These are phyloP conservation scores for Phytophthora pisi DNA, from an alignment of 352 stramenopile genomes.

Conservation along the genomic window DNA sequence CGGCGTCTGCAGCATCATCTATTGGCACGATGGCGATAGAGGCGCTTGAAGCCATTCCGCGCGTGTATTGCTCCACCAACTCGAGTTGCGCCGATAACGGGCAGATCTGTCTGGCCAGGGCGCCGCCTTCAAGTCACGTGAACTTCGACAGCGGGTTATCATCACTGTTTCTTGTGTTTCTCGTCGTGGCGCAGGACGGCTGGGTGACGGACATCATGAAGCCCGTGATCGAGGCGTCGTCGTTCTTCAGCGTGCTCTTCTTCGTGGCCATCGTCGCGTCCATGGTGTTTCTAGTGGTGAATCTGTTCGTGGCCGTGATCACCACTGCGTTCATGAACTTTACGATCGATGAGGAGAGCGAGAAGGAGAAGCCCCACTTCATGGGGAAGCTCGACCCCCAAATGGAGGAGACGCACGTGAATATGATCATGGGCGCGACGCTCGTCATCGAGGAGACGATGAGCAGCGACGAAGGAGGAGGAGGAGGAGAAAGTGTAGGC, in stretches of 20 bases:
- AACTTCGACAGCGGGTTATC: constrained; percentile 80
- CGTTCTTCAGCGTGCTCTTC: constrained; percentile 58
- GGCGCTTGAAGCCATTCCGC: constrained; percentile 44
- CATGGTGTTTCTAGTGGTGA: constrained; percentile 86
- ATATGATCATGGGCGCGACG: constrained; percentile 82
- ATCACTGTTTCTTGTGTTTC: constrained; percentile 78
- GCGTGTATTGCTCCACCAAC: constrained; percentile 57
- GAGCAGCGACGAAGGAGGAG: constrained; percentile 9
- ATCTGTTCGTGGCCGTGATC: constrained; percentile 84
- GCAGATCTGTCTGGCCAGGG: constrained; percentile 42
- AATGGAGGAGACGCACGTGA: constrained; percentile 77
- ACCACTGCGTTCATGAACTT: constrained; percentile 88
- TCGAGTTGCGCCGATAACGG: constrained; percentile 41
- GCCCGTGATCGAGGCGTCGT: constrained; percentile 70
- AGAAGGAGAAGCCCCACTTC: constrained; percentile 37
- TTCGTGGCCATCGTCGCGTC: constrained; percentile 75
- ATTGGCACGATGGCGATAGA: constrained; percentile 21
- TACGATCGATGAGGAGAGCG: constrained; percentile 55
- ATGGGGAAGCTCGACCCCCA: constrained; percentile 64
- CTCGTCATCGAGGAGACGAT: constrained; percentile 67
- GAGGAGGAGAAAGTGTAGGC: too few species aligned
- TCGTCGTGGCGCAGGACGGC: constrained; percentile 79
- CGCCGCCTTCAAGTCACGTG: constrained; percentile 51
- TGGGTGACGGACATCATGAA: constrained; percentile 85
- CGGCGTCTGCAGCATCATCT: constrained; percentile 17